phyloP scores from a whole-genome alignment of 164 flowering plant species.

The grape (Vitis vinifera) region ASM3070453v1 NC_081810.1:9188001-9188500 shows the following conservation, averaged over 20 bases:
- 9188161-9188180: neutral
- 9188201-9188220: neutral
- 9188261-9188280: neutral
- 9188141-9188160: neutral
- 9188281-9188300: neutral
- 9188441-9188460: neutral
- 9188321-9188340: conserved; percentile 1
- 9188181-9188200: neutral
- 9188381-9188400: conserved; percentile 88
- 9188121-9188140: neutral
- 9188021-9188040: too few species aligned
- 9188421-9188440: conserved; percentile 4
- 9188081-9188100: neutral
- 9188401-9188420: conserved; percentile 70
- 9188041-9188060: too few species aligned
- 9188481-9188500: neutral
- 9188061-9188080: neutral
- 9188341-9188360: conserved; percentile 77
- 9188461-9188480: neutral
- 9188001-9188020: too few species aligned
- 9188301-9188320: neutral
- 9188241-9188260: neutral
- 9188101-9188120: neutral
- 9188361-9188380: conserved; percentile 86
- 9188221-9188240: neutral